Percentiles rank a stretch among this genome's conserved stretches.
phyloP scores from a whole-genome alignment of 176 grass and related monocot genomes.

The Tuctoria greenei region DNA sequence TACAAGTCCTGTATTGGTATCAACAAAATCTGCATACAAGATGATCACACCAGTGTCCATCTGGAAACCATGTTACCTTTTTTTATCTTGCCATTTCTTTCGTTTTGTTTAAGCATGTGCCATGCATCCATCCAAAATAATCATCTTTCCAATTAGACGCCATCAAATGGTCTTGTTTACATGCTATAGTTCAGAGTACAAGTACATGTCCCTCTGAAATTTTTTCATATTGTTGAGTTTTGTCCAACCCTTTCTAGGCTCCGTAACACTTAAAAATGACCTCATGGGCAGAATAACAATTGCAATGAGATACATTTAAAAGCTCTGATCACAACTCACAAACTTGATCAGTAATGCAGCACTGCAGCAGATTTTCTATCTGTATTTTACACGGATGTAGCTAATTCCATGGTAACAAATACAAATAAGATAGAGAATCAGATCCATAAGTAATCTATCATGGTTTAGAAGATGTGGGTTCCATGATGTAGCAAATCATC shows the following conservation, averaged over 20 bases:
- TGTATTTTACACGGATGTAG: neutral
- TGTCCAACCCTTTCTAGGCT: neutral
- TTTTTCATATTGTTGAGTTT: neutral
- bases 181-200: slow-evolving; percentile 1
- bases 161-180: neutral
- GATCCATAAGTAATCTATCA: slow-evolving; percentile 17
- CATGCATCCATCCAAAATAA: neutral
- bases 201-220: neutral
- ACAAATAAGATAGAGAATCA: neutral
- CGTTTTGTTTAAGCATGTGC: neutral
- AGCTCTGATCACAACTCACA: neutral
- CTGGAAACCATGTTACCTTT: neutral
- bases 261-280: neutral
- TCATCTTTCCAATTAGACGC: slow-evolving; percentile 6
- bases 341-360: neutral
- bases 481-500: neutral
- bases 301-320: slow-evolving; percentile 4
- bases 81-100: neutral
- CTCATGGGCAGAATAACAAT: neutral
- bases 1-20: slow-evolving; percentile 1
- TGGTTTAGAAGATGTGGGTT: neutral
- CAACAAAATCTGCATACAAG: slow-evolving; percentile 16
- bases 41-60: slow-evolving; percentile 1
- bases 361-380: neutral
- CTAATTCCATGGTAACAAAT: neutral